Evolutionary conservation across 1,284 basidiomycete species (phyloP), one percentile per base, ranked within the genome.

Genomic region (Ustilago shanxiensis): DNA sequence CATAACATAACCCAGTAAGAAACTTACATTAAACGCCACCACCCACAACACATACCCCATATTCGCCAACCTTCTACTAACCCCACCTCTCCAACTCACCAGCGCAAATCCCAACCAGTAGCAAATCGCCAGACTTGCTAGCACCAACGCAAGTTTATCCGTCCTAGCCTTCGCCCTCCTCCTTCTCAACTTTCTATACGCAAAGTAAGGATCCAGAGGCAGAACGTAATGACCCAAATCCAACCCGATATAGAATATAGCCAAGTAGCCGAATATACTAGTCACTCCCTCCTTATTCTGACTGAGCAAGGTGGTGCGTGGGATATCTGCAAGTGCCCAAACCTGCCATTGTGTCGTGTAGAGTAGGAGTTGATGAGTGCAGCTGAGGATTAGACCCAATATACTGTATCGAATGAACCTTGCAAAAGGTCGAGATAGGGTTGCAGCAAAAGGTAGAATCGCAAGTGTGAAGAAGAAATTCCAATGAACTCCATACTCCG

Each of bases 401-500:
- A 91, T 76, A 1, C 91, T 90, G 60, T 93, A 89, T 0, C 92
- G 90, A 2, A 91, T 62, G 18, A 84, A 85, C 13, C 87, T 83
- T 39, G 93, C 89, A 7, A 93, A 53, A 13, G 78, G 69, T 54
- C 70, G 47, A n/a, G 60, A 70, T 0, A 91, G 64, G 0, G 92
- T 90, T 75, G 94, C 92, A 7, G 94, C 86, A 0, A 93, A 85
- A 0, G 95, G 95, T 2, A 98, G 86, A 1, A 93, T 73, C 0
- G 91, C 94, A 14, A 99, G 89, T 0, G 97, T 98, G 81, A 98
- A 90, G 89, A 99, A 99, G 87, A 99, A 99, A 86, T 99, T 99
- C 97, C 97, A 99, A 83, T 98, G 95, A 0, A 91, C 91, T 1
- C 97, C 97, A 79, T 99, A 99, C 87, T 99, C 96, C 0, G 94